These are phyloP conservation scores for Microdochium bolleyi DNA, from an alignment of 2,329 filamentous ascomycete genomes.

Conservation along the genomic window DNA sequence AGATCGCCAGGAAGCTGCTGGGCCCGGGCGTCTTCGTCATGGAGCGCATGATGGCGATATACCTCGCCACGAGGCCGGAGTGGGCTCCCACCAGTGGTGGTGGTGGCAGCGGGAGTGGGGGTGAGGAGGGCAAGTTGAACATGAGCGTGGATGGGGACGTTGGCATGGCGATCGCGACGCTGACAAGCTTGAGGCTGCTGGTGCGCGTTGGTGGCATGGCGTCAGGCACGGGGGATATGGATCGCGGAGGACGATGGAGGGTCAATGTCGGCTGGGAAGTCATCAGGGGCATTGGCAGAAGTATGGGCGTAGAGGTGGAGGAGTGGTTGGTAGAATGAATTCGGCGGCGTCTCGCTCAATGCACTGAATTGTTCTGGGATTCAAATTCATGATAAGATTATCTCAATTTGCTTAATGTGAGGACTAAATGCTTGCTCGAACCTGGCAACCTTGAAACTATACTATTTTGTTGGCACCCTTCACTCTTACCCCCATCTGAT, in stretches of 20 bases:
- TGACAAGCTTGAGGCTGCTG: constrained; percentile 63
- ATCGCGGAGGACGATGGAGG: constrained; percentile 66
- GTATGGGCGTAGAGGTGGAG: constrained; percentile 69
- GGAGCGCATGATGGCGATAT: constrained; percentile 72
- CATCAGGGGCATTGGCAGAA: constrained; percentile 60
- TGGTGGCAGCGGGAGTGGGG: constrained; percentile 21
- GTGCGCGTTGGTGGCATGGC: constrained; percentile 51
- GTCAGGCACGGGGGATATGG: constrained; percentile 62
- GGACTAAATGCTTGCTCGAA: background rate
- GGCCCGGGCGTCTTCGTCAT: constrained; percentile 71
- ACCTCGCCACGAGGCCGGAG: constrained; percentile 55
- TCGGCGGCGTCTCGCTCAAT: no score
- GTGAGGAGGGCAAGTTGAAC: background rate
- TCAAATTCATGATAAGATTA: no score
- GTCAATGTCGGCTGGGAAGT: constrained; percentile 76
- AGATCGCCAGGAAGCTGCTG: constrained; percentile 69
- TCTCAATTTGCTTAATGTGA: no score
- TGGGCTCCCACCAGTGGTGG: constrained; percentile 32
- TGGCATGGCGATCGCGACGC: constrained; percentile 60
- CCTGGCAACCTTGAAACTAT: background rate
- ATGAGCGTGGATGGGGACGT: constrained; percentile 44
- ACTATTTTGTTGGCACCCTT: background rate
- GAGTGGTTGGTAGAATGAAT: constrained; percentile 63
- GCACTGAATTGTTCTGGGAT: no score
- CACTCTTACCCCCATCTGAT: background rate